phyloP scores from a whole-genome alignment of 805 yeast species.

The Metschnikowia chrysomelidarum region DNA sequence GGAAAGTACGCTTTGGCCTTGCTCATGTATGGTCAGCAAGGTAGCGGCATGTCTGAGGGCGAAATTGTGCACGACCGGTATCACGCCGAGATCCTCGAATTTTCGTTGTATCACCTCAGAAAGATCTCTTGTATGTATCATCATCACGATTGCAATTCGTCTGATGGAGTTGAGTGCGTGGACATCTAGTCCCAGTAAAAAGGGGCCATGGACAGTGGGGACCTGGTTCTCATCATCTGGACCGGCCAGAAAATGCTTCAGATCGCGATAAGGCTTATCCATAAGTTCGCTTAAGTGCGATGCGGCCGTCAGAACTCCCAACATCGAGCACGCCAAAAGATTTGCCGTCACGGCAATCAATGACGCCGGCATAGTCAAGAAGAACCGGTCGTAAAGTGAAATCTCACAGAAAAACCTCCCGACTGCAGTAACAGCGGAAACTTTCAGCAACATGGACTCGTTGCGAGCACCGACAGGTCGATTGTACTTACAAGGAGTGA shows the following conservation, averaged over 20 bases:
- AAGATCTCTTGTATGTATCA: conserved; percentile 42
- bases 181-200: conserved; percentile 45
- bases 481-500: conserved; percentile 27
- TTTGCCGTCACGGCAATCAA: conserved; percentile 49
- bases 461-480: conserved; percentile 13
- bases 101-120: conserved; percentile 54
- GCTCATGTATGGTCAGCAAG: conserved; percentile 15
- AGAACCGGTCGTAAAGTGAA: conserved; percentile 49
- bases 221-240: conserved; percentile 42
- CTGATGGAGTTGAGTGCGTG: conserved; percentile 38
- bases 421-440: conserved; percentile 54
- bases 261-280: background rate
- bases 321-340: conserved; percentile 52
- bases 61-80: conserved; percentile 43
- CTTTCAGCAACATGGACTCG: conserved; percentile 27
- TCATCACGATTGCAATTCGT: conserved; percentile 42
- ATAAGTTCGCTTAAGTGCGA: conserved; percentile 13
- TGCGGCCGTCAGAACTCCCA: conserved; percentile 45
- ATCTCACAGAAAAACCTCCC: conserved; percentile 55
- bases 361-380: conserved; percentile 45
- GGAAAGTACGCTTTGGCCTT: conserved; percentile 12
- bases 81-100: conserved; percentile 51
- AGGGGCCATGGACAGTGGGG: conserved; percentile 46
- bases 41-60: conserved; percentile 16
- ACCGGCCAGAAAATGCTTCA: conserved; percentile 17